Evolutionary conservation across 2,329 filamentous ascomycete genomes (phyloP).

Genomic region (Anthostomella pinea): DNA sequence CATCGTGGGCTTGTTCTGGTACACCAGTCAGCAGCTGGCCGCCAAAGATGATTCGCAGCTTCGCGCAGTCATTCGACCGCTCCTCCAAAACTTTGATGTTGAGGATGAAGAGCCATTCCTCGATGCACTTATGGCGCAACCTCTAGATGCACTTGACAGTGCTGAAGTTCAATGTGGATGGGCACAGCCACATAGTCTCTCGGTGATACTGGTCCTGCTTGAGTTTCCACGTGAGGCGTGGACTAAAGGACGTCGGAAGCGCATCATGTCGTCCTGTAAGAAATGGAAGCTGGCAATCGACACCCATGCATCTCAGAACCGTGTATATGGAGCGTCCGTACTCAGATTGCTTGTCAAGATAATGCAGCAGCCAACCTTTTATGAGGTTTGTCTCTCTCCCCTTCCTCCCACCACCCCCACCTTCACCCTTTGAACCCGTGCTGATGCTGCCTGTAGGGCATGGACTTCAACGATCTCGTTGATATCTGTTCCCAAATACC

Average conservation of each 20-base stretch:
- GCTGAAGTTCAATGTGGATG: slow-evolving; percentile 20
- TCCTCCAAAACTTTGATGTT: slow-evolving; percentile 25
- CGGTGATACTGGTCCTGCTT: slow-evolving; percentile 21
- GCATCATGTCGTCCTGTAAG: slow-evolving; percentile 32
- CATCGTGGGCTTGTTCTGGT: slow-evolving; percentile 24
- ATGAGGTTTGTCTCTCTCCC: slow-evolving; percentile 22
- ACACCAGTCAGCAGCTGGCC: slow-evolving; percentile 11
- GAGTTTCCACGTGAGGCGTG: slow-evolving; percentile 28
- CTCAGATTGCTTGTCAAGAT: slow-evolving; percentile 28
- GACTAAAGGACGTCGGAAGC: slow-evolving; percentile 31
- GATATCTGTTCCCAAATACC: slow-evolving; percentile 21
- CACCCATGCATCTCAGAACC: slow-evolving; percentile 16
- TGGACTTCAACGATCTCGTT: slow-evolving; percentile 30
- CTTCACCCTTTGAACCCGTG: slow-evolving; percentile 6
- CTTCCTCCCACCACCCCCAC: not conserved
- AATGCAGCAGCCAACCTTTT: slow-evolving; percentile 33
- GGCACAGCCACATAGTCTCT: slow-evolving; percentile 22
- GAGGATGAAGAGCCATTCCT: slow-evolving; percentile 27
- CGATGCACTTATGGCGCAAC: slow-evolving; percentile 24
- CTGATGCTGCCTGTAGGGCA: slow-evolving; percentile 19
- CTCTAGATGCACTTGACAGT: slow-evolving; percentile 24
- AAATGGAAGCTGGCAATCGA: slow-evolving; percentile 22
- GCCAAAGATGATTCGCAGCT: slow-evolving; percentile 7
- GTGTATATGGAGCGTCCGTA: slow-evolving; percentile 21
- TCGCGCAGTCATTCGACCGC: slow-evolving; percentile 12